Base-by-base conservation (phyloP, 148 eudicot genomes). In the Vaccinium vitisidaea region DNA sequence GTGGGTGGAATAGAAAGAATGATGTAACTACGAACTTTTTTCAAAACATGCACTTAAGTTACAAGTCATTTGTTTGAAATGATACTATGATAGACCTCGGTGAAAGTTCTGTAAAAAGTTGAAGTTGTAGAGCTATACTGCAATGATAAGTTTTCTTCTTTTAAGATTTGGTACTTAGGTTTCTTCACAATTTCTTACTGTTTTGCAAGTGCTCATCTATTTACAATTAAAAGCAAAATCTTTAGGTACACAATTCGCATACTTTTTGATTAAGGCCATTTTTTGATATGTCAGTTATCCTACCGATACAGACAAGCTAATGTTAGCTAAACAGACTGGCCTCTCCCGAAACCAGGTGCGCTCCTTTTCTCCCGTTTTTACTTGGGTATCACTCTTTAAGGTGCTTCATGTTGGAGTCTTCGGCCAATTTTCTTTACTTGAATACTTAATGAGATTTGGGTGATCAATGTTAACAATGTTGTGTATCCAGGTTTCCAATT, bases 311-410 rank as follows among this genome's bases (percentile, higher is more conserved):
- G 98, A 95, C 89, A 95, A 95, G 85, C 84, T 91, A 71, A 92
- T 95, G 95, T 82, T 95, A 54, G 98, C 98, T 8, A 93, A 85
- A 83, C 98, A 95, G 84, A 93, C 98, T 1, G 98, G 97, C 46
- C 91, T 95, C 76, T 88, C 98, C 11, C 90, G 98, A 82, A 92
- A 90, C 84, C 98, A 95, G 95, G 98, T 95, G 58, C 58, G 83
- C 77, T 21, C 43, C 48, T 56, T 50, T 82, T 82, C 13, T 27
- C 32, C 30, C 65, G 0, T 21, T 12, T 55, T 43, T 53, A 8
- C 71, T 75, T 71, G 30, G 32, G 16, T 9, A 43, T 1, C 25
- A 8, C 55, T 49, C 16, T n/a, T 76, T 76, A 49, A 76, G 55
- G 79, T 78, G 14, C 14, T 19, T 2, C 16, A 27, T 52, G 61